Conservation (phyloP, 768 basidiomycete genomes). For the Fomitopsis pulvina region DNA sequence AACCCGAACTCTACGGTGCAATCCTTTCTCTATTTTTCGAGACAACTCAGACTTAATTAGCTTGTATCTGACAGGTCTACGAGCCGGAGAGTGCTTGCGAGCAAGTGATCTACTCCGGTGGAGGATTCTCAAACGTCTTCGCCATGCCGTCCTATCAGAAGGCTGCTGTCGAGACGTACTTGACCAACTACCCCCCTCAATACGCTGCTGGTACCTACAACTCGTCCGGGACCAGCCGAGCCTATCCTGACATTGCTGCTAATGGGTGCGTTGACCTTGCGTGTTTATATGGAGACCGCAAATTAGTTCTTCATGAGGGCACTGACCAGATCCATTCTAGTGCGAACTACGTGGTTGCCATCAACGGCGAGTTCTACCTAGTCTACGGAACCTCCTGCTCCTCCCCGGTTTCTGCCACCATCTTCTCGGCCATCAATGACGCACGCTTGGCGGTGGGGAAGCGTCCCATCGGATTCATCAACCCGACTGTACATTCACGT, state of each 20-base stretch:
- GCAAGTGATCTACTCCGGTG: conserved; percentile 27
- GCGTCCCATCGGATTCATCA: conserved; percentile 26
- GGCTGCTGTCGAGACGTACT: conserved; percentile 15
- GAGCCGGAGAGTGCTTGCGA: conserved; percentile 31
- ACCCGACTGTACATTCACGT: conserved; percentile 21
- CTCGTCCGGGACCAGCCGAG: conserved; percentile 22
- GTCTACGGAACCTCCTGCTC: conserved; percentile 25
- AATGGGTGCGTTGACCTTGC: conserved; percentile 20
- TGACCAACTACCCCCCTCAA: conserved; percentile 25
- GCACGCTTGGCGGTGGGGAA: conserved; percentile 25
- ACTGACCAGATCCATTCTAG: no score
- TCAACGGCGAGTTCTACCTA: conserved; percentile 14
- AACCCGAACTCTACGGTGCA: conserved; percentile 22
- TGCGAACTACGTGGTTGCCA: conserved; percentile 27
- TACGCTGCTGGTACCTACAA: conserved; percentile 27
- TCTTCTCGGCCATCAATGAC: conserved; percentile 27
- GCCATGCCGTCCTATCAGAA: conserved; percentile 25
- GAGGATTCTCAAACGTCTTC: conserved; percentile 37
- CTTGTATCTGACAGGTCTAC: conserved; percentile 9
- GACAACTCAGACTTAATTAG: not conserved
- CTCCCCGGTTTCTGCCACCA: conserved; percentile 23
- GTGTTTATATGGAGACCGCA: no score
- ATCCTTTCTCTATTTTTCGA: not conserved
- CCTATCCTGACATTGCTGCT: conserved; percentile 24
- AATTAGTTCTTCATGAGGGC: no score